Evolutionary conservation across 2,329 filamentous ascomycete genomes (phyloP).

Genomic region (Fusarium sp.): DNA sequence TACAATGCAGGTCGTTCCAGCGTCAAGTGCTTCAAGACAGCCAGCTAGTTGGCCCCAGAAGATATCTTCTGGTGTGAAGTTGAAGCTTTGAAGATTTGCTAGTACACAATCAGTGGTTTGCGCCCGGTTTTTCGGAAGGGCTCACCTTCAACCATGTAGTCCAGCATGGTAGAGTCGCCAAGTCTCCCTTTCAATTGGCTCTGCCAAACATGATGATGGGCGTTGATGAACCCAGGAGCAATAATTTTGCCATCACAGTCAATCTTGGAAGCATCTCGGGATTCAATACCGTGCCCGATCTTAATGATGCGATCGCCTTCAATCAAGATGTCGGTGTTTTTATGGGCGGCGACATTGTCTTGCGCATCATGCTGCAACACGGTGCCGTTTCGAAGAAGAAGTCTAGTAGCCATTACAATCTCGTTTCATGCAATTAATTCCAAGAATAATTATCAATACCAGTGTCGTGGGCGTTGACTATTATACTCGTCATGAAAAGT

Average conservation of each 20-base stretch:
- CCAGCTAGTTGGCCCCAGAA: slow-evolving; percentile 12
- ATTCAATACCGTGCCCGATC: not conserved
- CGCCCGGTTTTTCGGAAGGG: fast-evolving
- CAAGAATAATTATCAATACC: not conserved
- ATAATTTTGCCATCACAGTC: not conserved
- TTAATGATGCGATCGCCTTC: not conserved
- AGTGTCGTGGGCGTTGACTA: not conserved
- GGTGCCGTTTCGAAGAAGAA: not conserved
- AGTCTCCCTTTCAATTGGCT: slow-evolving; percentile 5
- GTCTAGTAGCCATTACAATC: fast-evolving
- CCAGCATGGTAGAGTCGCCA: slow-evolving; percentile 3
- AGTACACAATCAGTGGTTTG: not conserved
- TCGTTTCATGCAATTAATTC: fast-evolving
- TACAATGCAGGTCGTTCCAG: slow-evolving; percentile 4
- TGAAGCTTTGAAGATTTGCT: slow-evolving; percentile 13
- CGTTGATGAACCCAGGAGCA: not conserved
- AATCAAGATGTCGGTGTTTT: not conserved
- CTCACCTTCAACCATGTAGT: slow-evolving; percentile 7
- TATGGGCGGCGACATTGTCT: not conserved
- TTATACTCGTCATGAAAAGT: not conserved
- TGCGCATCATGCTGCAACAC: not conserved
- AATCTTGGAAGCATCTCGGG: not conserved
- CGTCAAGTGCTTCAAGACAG: not conserved
- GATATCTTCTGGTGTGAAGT: not conserved
- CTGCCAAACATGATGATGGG: slow-evolving; percentile 11